Conservation (phyloP, 2,329 filamentous ascomycete genomes). For the Sclerotinia borealis region DNA sequence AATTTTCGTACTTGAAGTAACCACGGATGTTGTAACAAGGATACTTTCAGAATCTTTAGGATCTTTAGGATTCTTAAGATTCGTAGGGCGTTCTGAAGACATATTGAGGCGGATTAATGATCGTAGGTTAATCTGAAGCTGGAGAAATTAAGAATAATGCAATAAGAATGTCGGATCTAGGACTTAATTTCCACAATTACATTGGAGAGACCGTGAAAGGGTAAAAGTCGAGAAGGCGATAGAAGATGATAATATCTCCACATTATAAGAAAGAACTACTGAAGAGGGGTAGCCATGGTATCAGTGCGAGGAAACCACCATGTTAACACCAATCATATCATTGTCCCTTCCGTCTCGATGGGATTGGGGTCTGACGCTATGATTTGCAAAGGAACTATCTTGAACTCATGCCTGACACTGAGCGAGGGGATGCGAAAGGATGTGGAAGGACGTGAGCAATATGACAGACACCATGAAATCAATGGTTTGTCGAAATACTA, state of each 20-base stretch:
- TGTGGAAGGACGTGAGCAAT: background rate
- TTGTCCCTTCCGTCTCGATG: background rate
- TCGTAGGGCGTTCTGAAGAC: background rate
- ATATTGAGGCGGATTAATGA: background rate
- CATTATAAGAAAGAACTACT: background rate
- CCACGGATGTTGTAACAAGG: background rate
- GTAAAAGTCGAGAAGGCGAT: background rate
- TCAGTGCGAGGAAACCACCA: background rate
- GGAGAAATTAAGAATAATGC: background rate
- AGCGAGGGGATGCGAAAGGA: background rate
- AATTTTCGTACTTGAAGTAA: background rate
- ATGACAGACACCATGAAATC: too few relatives aligned
- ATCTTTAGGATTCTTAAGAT: background rate
- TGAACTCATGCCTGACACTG: background rate
- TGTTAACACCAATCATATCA: background rate
- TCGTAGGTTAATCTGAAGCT: background rate
- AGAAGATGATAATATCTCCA: too few relatives aligned
- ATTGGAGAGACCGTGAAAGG: background rate
- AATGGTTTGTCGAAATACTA: too few relatives aligned
- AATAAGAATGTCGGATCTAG: background rate
- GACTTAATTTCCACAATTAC: background rate
- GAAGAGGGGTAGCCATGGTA: background rate
- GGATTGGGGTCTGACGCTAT: too few relatives aligned
- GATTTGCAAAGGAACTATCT: background rate
- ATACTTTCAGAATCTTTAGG: background rate